A percentile compares a stretch with the other conserved stretches of the same genome.
Conservation (phyloP, 495 filamentous ascomycete species). For the Saxophila tyrrhenica region DNA sequence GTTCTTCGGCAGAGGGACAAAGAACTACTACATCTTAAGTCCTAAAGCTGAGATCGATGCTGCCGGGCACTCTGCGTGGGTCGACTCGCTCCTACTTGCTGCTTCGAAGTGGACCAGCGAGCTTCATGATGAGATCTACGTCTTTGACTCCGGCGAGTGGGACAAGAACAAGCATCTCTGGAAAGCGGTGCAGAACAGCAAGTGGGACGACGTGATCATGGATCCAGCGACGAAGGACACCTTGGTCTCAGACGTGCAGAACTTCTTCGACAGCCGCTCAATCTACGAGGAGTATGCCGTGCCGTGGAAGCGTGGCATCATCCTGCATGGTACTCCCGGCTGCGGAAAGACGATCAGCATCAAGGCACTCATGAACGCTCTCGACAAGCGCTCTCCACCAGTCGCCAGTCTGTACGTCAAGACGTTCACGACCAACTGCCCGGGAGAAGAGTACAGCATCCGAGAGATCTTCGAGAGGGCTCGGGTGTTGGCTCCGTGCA, state of each 20-base stretch:
- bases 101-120: conserved; percentile 39
- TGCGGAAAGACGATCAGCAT: conserved; percentile 62
- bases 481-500: conserved; percentile 31
- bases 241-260: conserved; percentile 29
- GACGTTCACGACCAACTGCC: conserved; percentile 20
- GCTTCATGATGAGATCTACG: conserved; percentile 51
- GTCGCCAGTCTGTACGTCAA: conserved; percentile 48
- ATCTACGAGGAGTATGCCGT: conserved; percentile 34
- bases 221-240: conserved; percentile 36
- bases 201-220: conserved; percentile 38
- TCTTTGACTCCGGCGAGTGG: conserved; percentile 52
- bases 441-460: conserved; percentile 20
- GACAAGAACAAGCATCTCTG: conserved; percentile 47
- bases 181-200: conserved; percentile 40
- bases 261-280: conserved; percentile 36
- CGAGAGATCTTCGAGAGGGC: conserved; percentile 26
- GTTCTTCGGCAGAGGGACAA: conserved; percentile 6
- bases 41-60: conserved; percentile 15
- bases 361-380: conserved; percentile 52
- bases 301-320: conserved; percentile 35
- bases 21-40: conserved; percentile 36
- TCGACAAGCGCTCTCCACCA: conserved; percentile 31
- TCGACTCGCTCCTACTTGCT: conserved; percentile 41
- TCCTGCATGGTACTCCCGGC: conserved; percentile 35
- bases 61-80: conserved; percentile 11